Base-by-base conservation (phyloP, 2,329 filamentous ascomycete genomes). In the Exutisphaerella laricina region DNA sequence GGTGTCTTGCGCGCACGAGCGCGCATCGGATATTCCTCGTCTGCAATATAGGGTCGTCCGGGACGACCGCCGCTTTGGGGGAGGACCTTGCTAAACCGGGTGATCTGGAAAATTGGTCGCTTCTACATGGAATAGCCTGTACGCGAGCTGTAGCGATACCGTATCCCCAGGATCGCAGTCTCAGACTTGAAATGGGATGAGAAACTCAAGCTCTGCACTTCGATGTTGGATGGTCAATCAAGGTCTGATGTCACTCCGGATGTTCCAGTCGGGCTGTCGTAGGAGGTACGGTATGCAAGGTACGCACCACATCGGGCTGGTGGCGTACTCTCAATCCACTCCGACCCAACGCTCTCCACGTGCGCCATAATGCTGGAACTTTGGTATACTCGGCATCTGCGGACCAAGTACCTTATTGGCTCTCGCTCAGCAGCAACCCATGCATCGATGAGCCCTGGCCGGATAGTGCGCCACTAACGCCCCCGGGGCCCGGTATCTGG, bases 211-310 rank as follows among this genome's bases (percentile, higher is more conserved):
- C 28, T 26, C 34, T 17, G 46, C 38, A 47, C 36, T 42, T 43
- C 41, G 29, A 25, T 31, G 36, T 36, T 14, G 35, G 28, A 41
- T 28, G 26, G n/a, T 25, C 26, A 34, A 38, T 38, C 50, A 44
- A 42, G 43, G 26, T 45, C 44, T 48, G 26, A n/a, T n/a, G n/a
- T n/a, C 33, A 40, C 48, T 46, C 45, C 28, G 39, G 46, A 22
- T 41, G 40, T 49, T 51, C 49, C 39, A 35, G 46, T 40, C 37
- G 47, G 41, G 41, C 33, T 39, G 36, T 53, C 38, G 43, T 39
- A 37, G 29, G 31, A 6, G 6, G 6, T 26, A 26, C 23, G 6
- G 41, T 8, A 26, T 21, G 34, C 5, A n/a, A 14, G 5, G n/a
- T 23, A 17, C 31, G 6, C 39, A 26, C 16, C 28, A 36, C n/a